Evolutionary conservation across 345 rosid genomes (phyloP).

Genomic region (Populus ilicifolia): DNA sequence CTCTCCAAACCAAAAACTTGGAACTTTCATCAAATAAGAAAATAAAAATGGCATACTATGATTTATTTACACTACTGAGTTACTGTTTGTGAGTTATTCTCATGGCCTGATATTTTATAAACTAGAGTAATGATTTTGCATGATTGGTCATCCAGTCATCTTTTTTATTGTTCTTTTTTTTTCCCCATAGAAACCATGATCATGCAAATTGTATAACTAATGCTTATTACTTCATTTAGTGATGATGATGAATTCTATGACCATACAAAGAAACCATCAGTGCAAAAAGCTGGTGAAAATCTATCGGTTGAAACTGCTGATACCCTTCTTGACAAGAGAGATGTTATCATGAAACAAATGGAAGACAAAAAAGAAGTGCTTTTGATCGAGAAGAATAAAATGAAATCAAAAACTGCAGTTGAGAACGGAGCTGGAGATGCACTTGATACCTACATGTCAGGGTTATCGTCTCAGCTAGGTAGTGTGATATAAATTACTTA

Average conservation of each 20-base stretch:
- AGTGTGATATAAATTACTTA: not conserved
- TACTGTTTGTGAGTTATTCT: not conserved
- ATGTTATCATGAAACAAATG: constrained; percentile 56
- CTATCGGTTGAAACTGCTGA: constrained; percentile 82
- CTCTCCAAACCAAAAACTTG: not conserved
- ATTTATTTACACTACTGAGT: no score
- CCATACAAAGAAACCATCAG: constrained; percentile 67
- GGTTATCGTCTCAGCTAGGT: constrained; percentile 84
- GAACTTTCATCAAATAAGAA: no score
- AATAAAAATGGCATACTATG: no score
- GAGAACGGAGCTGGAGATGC: constrained; percentile 65
- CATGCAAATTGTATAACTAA: not conserved
- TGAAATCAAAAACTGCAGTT: constrained; percentile 40
- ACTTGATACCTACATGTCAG: constrained; percentile 92
- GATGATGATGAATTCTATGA: constrained; percentile 97
- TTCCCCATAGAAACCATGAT: not conserved
- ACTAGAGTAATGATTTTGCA: not conserved
- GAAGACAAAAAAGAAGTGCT: constrained; percentile 53
- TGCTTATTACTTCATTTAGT: constrained; percentile 37
- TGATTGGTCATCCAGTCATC: not conserved
- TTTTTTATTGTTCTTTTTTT: not conserved
- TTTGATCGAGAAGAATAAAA: constrained; percentile 56
- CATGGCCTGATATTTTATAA: not conserved
- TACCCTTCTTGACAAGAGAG: constrained; percentile 86
- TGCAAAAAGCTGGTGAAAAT: constrained; percentile 49